A percentile compares a stretch with the other conserved stretches of the same genome.
Conservation (phyloP, 148 eudicot species). For the Vaccinium darrowii region DNA sequence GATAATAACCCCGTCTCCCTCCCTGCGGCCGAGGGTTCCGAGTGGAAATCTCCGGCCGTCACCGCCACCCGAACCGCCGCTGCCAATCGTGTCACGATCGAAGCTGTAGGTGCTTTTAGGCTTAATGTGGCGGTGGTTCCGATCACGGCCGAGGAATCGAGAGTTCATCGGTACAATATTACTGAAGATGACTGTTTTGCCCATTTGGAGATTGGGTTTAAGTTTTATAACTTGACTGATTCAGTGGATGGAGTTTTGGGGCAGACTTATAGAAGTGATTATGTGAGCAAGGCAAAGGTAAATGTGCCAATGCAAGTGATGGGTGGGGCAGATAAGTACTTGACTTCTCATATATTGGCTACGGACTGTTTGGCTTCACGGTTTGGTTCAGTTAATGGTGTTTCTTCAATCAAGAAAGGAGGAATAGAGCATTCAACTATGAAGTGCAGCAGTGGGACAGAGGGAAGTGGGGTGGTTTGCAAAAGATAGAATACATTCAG, state of each 20-base stretch:
- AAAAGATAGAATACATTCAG: constrained; percentile 12
- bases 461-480: constrained; percentile 17
- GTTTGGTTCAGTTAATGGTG: not conserved
- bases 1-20: not conserved
- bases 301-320: constrained; percentile 19
- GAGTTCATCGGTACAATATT: constrained; percentile 11
- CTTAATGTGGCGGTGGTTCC: constrained; percentile 14
- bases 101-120: not conserved
- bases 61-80: constrained; percentile 12
- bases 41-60: not conserved
- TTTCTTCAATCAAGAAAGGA: not conserved
- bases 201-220: constrained; percentile 20
- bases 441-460: not conserved
- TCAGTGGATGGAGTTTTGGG: constrained; percentile 19
- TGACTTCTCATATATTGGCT: constrained; percentile 14
- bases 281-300: constrained; percentile 20
- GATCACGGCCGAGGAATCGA: constrained; percentile 15
- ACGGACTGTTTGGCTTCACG: constrained; percentile 16
- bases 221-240: constrained; percentile 13
- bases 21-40: constrained; percentile 13
- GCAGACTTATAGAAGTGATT: constrained; percentile 15
- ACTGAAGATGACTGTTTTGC: constrained; percentile 17
- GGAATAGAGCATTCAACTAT: not conserved
- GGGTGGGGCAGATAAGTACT: constrained; percentile 10
- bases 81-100: constrained; percentile 5